Evolutionary conservation across 2,329 filamentous ascomycete species (phyloP).

Genomic region (Acephala macrosclerotiorum): DNA sequence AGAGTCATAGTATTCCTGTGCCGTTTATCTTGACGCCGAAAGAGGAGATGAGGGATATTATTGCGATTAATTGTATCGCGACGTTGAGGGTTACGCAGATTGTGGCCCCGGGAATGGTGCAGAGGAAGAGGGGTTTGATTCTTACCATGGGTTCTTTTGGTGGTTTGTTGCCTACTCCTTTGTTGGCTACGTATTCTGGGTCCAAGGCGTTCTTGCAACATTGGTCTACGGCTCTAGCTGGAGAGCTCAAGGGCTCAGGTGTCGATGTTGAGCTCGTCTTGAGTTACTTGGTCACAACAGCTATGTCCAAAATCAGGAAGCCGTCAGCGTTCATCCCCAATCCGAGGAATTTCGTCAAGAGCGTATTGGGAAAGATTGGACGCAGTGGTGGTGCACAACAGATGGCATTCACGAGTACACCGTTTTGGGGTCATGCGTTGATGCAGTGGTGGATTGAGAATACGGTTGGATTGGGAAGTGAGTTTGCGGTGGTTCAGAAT

Average conservation of each 20-base stretch:
- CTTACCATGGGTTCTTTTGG: slow-evolving; percentile 98
- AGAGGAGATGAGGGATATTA: slow-evolving; percentile 85
- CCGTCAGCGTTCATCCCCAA: slow-evolving; percentile 80
- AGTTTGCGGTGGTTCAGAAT: slow-evolving; percentile 65
- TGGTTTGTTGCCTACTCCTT: slow-evolving; percentile 88
- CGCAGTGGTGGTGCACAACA: slow-evolving; percentile 77
- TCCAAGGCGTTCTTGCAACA: slow-evolving; percentile 98
- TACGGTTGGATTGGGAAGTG: slow-evolving; percentile 64
- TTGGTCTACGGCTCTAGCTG: slow-evolving; percentile 87
- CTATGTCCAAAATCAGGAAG: slow-evolving; percentile 95
- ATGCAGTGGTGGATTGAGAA: slow-evolving; percentile 82
- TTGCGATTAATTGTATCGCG: slow-evolving; percentile 93
- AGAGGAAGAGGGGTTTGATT: slow-evolving; percentile 86
- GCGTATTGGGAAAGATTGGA: slow-evolving; percentile 82
- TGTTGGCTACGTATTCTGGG: slow-evolving; percentile 94
- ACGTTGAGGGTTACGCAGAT: slow-evolving; percentile 89
- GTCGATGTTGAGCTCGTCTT: slow-evolving; percentile 92
- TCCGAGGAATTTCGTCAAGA: slow-evolving; percentile 81
- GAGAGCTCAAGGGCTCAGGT: slow-evolving; percentile 81
- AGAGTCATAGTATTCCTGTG: slow-evolving; percentile 92
- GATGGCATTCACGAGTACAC: slow-evolving; percentile 85
- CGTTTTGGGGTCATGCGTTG: slow-evolving; percentile 90
- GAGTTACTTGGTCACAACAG: slow-evolving; percentile 91
- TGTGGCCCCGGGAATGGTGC: slow-evolving; percentile 83
- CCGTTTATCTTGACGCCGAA: slow-evolving; percentile 82